These are phyloP conservation scores for Quercus gilva DNA, from an alignment of 306 rosid genomes.

Conservation along the genomic window DNA sequence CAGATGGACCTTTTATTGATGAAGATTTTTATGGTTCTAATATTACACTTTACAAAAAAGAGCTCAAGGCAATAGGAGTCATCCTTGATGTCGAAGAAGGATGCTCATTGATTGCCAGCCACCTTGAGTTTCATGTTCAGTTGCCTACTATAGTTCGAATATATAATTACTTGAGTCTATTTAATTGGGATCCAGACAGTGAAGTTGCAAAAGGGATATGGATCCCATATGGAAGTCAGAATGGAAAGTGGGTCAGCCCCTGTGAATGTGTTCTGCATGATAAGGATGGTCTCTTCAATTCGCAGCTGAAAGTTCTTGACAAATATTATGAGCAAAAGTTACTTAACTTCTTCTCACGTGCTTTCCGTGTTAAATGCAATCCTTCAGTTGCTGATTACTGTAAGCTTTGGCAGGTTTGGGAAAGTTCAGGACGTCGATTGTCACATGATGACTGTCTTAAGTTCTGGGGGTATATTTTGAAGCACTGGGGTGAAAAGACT, in stretches of 20 bases:
- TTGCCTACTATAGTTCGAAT: slow-evolving; percentile 30
- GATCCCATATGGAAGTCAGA: slow-evolving; percentile 40
- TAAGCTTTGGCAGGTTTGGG: slow-evolving; percentile 69
- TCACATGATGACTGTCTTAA: slow-evolving; percentile 47
- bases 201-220: slow-evolving; percentile 44
- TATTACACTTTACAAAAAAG: slow-evolving; percentile 38
- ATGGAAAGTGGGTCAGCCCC: slow-evolving; percentile 45
- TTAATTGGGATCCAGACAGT: slow-evolving; percentile 43
- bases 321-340: slow-evolving; percentile 29
- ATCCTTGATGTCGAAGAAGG: slow-evolving; percentile 35
- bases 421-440: slow-evolving; percentile 32
- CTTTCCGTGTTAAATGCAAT: slow-evolving; percentile 33
- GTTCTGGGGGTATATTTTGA: slow-evolving; percentile 57
- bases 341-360: slow-evolving; percentile 40
- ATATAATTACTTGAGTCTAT: slow-evolving; percentile 40
- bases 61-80: slow-evolving; percentile 62
- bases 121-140: slow-evolving; percentile 35
- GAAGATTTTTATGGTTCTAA: slow-evolving; percentile 42
- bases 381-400: slow-evolving; percentile 58
- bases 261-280: slow-evolving; percentile 54
- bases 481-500: slow-evolving; percentile 23
- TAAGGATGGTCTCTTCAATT: slow-evolving; percentile 49
- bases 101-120: slow-evolving; percentile 39
- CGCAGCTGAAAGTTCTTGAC: slow-evolving; percentile 41
- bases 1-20: slow-evolving; percentile 73